phyloP scores from a whole-genome alignment of 2,329 filamentous ascomycete genomes.

The Claviceps purpurea region DNA sequence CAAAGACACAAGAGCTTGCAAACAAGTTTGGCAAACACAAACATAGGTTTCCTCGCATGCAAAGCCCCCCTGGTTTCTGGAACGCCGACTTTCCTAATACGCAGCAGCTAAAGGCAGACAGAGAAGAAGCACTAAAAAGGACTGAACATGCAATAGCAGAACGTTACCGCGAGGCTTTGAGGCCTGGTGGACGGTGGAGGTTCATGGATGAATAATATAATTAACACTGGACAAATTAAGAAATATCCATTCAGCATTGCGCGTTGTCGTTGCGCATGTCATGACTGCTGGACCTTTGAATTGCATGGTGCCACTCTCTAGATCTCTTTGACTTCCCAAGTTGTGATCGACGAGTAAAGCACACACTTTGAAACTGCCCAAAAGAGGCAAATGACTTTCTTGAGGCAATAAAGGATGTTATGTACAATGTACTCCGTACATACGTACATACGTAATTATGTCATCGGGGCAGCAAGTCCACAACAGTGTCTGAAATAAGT shows the following conservation, averaged over 20 bases:
- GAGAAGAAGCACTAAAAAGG: constrained; percentile 47
- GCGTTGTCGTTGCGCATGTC: not conserved
- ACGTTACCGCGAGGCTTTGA: constrained; percentile 70
- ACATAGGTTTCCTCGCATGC: constrained; percentile 55
- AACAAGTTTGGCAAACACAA: constrained; percentile 67
- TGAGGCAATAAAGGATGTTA: not conserved
- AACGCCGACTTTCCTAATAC: constrained; percentile 77
- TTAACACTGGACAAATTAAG: not conserved
- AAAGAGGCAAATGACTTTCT: too few relatives aligned
- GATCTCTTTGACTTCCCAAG: not conserved
- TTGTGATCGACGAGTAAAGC: not conserved
- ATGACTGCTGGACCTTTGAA: not conserved
- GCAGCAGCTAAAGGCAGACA: constrained; percentile 60
- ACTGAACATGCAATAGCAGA: constrained; percentile 55
- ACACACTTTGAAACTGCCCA: too few relatives aligned
- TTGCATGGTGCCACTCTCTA: not conserved
- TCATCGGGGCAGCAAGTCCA: not conserved
- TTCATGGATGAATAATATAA: constrained; percentile 65
- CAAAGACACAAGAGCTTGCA: constrained; percentile 59
- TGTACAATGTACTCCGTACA: too few relatives aligned
- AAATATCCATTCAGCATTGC: not conserved
- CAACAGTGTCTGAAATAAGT: not conserved
- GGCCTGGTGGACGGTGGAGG: constrained; percentile 59
- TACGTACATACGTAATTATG: not conserved
- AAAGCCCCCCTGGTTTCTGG: constrained; percentile 83